Percentiles rank a stretch among this genome's conserved stretches.
Conservation (phyloP, 192 early-diverging fungal species). For the Lobosporangium transversale region DNA sequence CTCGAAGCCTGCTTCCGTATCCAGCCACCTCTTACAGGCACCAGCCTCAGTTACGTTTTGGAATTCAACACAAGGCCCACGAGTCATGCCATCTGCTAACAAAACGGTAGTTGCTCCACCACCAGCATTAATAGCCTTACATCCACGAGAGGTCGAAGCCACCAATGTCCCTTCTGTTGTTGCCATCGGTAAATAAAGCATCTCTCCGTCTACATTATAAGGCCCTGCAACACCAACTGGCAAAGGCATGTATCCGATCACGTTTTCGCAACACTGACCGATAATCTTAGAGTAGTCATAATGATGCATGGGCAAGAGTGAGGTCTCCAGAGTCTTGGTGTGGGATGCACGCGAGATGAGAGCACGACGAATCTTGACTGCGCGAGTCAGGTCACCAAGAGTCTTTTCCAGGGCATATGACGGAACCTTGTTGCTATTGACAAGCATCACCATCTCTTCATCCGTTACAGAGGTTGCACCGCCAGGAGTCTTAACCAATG, state of each 20-base stretch:
- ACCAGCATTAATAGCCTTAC: slow-evolving; percentile 91
- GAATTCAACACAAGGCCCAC: slow-evolving; percentile 92
- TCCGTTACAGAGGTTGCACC: slow-evolving; percentile 66
- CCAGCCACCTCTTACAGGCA: slow-evolving; percentile 79
- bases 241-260: slow-evolving; percentile 91
- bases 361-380: slow-evolving; percentile 83
- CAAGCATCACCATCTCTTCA: slow-evolving; percentile 81
- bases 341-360: slow-evolving; percentile 75
- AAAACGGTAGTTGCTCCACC: slow-evolving; percentile 86
- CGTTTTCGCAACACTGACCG: slow-evolving; percentile 96
- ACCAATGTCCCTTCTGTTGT: slow-evolving; percentile 94
- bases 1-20: slow-evolving; percentile 67
- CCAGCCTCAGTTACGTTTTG: slow-evolving; percentile 72
- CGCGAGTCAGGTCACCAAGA: slow-evolving; percentile 80
- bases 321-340: slow-evolving; percentile 71
- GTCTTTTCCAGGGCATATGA: slow-evolving; percentile 91
- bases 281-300: slow-evolving; percentile 92
- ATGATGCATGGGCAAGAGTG: slow-evolving; percentile 79
- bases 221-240: slow-evolving; percentile 95
- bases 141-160: slow-evolving; percentile 92
- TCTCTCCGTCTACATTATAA: slow-evolving; percentile 80
- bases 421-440: slow-evolving; percentile 76
- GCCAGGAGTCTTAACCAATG: slow-evolving; percentile 55
- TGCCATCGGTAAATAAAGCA: slow-evolving; percentile 91
- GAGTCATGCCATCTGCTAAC: slow-evolving; percentile 88